Percentiles rank a stretch among this genome's conserved stretches.
Evolutionary conservation across 2,329 filamentous ascomycete genomes (phyloP).

Genomic region (Trichoderma sp.): DNA sequence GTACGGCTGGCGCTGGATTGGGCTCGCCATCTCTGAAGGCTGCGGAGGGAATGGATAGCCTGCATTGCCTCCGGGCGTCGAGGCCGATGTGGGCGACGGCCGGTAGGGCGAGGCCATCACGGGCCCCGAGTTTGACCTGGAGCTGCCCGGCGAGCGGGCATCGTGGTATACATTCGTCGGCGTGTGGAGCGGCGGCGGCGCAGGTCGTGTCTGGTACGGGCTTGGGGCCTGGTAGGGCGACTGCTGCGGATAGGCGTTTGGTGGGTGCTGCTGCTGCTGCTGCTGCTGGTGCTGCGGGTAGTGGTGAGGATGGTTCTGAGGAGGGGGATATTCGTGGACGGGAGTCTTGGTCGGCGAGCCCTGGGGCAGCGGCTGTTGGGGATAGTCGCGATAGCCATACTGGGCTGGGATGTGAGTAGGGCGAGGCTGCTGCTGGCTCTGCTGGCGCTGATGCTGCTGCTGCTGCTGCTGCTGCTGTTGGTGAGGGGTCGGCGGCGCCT

Average conservation of each 20-base stretch:
- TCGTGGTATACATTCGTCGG: slow-evolving; percentile 51
- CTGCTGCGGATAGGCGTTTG: slow-evolving; percentile 44
- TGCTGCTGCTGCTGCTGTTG: slow-evolving; percentile 43
- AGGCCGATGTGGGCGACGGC: slow-evolving; percentile 50
- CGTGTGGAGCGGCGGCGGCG: slow-evolving; percentile 53
- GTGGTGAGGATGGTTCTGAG: slow-evolving; percentile 30
- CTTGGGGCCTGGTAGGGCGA: slow-evolving; percentile 46
- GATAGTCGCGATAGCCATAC: slow-evolving; percentile 57
- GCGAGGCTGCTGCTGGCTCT: slow-evolving; percentile 46
- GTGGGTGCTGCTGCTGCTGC: slow-evolving; percentile 39
- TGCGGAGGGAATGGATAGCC: slow-evolving; percentile 57
- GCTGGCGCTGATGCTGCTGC: slow-evolving; percentile 42
- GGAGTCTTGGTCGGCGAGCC: slow-evolving; percentile 53
- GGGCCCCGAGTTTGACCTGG: slow-evolving; percentile 41
- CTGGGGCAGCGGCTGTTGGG: slow-evolving; percentile 44
- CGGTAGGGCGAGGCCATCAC: slow-evolving; percentile 51
- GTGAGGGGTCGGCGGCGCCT: slow-evolving; percentile 38
- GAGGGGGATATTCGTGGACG: slow-evolving; percentile 50
- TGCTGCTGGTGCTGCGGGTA: slow-evolving; percentile 31
- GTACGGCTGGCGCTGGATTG: slow-evolving; percentile 57
- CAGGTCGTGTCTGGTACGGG: slow-evolving; percentile 50
- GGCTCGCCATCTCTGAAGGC: slow-evolving; percentile 51
- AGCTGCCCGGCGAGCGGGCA: slow-evolving; percentile 54
- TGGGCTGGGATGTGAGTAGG: slow-evolving; percentile 49
- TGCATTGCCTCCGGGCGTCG: slow-evolving; percentile 44